Conservation (phyloP, 768 basidiomycete genomes). For the Calocera cornea region DNA sequence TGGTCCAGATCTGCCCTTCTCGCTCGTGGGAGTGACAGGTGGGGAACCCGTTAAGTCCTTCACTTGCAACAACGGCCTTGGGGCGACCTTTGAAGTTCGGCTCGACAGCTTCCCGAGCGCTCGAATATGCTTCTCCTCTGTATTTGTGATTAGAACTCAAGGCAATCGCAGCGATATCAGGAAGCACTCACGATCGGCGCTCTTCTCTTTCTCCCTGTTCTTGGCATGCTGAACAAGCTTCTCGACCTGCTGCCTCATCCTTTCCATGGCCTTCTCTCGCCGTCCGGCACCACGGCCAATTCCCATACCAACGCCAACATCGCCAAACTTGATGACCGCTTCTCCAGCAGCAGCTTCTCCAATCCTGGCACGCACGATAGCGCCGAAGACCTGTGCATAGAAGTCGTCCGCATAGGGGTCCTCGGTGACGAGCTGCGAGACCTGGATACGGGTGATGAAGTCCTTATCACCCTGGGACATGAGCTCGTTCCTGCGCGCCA, state of each 20-base stretch:
- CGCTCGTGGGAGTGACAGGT: neutral
- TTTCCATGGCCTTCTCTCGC: slow-evolving; percentile 74
- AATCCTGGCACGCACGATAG: slow-evolving; percentile 65
- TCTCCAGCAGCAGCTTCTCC: slow-evolving; percentile 54
- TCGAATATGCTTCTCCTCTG: slow-evolving; percentile 38
- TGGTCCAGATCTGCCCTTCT: neutral
- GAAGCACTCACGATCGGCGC: slow-evolving; percentile 33
- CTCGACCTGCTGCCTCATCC: slow-evolving; percentile 84
- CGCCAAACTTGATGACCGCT: slow-evolving; percentile 72
- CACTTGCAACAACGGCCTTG: slow-evolving; percentile 87
- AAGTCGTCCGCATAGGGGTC: slow-evolving; percentile 98
- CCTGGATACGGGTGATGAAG: slow-evolving; percentile 97
- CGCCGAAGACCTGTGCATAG: slow-evolving; percentile 91
- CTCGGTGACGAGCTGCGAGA: slow-evolving; percentile 91
- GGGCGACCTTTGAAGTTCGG: slow-evolving; percentile 90
- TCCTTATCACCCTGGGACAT: slow-evolving; percentile 99
- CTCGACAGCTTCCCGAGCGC: slow-evolving; percentile 91
- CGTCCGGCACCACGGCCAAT: slow-evolving; percentile 54
- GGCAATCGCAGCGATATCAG: slow-evolving; percentile 6
- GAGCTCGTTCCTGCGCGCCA: slow-evolving; percentile 88
- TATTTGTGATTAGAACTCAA: slow-evolving; percentile 53
- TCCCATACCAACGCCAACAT: slow-evolving; percentile 76
- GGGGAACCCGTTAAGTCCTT: slow-evolving; percentile 33
- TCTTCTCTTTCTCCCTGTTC: slow-evolving; percentile 74
- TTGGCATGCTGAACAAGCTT: slow-evolving; percentile 86